Base-by-base conservation (phyloP, 345 rosid species). In the Ailanthus altissimus region DNA sequence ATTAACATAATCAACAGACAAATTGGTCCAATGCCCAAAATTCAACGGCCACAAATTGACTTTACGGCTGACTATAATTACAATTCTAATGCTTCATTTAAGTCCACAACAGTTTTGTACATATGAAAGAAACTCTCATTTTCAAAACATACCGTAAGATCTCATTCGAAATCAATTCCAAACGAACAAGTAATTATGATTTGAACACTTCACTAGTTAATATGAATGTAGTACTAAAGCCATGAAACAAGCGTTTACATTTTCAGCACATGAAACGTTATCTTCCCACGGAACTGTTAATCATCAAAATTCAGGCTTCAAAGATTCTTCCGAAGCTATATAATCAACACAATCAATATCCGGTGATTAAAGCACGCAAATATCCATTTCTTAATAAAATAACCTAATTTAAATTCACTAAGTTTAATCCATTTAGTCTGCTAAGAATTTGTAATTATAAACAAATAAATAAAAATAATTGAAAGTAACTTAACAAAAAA, bases 331-430 rank as follows among this genome's bases (percentile, higher is more conserved):
- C 45, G 6, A 40, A 32, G 38, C 13, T 59, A 53, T 51, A 42
- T 70, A 73, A 70, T 77, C 81, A 28, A 69, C 43, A 16, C 5
- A n/a, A 70, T 47, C 69, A 26, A 77, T 36, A 54, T 70, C 49
- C 2, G 36, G 10, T 2, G 56, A 9, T 25, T 60, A 60, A 75
- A 74, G 70, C 79, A 70, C 14, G 68, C 70, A 70, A 73, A 54
- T 65, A 74, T 76, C 83, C 79, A 70, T 72, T 66, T 79, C 80
- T 77, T 26, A 67, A 66, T 64, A 43, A 74, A 70, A 63, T 26
- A n/a, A n/a, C 67, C 18, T 16, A n/a, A 46, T 42, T 11, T 5
- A 2, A 23, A 49, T 67, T 67, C 20, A 67, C 36, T 46, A 45
- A 36, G 20, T 15, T 45, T 12, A 67, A 43, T 12, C 70, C 8